phyloP scores from a whole-genome alignment of 2,329 filamentous ascomycete genomes.

The Aureobasidium sp. region DNA sequence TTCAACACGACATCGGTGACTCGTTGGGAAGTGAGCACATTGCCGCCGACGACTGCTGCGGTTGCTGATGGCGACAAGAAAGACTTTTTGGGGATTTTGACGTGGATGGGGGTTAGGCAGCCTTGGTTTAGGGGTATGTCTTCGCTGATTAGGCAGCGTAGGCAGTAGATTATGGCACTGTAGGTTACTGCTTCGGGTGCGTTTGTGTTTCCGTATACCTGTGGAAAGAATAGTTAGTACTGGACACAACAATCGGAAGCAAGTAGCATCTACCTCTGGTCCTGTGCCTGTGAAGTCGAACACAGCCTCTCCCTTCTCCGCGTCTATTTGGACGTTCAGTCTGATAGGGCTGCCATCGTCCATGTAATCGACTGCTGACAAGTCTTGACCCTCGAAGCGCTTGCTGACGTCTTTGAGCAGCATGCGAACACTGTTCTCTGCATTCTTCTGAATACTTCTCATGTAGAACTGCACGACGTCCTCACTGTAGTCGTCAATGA shows the following conservation, averaged over 20 bases:
- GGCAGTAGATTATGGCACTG: conserved; percentile 78
- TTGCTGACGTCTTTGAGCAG: conserved; percentile 65
- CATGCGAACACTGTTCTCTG: conserved; percentile 65
- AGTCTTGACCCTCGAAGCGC: conserved; percentile 61
- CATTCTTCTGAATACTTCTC: conserved; percentile 73
- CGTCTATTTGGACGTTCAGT: conserved; percentile 68
- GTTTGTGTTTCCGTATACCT: conserved; percentile 63
- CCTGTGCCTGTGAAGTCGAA: conserved; percentile 77
- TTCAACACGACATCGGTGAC: conserved; percentile 78
- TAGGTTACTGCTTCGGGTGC: conserved; percentile 76
- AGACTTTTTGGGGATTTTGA: conserved; percentile 60
- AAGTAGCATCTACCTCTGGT: conserved; percentile 44
- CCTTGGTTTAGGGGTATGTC: conserved; percentile 85
- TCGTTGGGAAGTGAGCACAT: conserved; percentile 70
- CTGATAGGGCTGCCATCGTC: conserved; percentile 76
- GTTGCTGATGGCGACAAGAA: conserved; percentile 69
- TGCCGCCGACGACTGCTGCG: conserved; percentile 76
- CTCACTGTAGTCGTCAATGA: conserved; percentile 73
- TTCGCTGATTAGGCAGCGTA: conserved; percentile 69
- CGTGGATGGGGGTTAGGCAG: conserved; percentile 66
- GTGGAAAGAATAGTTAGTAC: not conserved
- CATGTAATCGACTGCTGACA: conserved; percentile 75
- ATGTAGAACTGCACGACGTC: conserved; percentile 77
- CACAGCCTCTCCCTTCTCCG: conserved; percentile 63
- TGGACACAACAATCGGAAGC: not conserved